phyloP scores from a whole-genome alignment of 306 rosid genomes.

The Trifolium fragiferum region DNA sequence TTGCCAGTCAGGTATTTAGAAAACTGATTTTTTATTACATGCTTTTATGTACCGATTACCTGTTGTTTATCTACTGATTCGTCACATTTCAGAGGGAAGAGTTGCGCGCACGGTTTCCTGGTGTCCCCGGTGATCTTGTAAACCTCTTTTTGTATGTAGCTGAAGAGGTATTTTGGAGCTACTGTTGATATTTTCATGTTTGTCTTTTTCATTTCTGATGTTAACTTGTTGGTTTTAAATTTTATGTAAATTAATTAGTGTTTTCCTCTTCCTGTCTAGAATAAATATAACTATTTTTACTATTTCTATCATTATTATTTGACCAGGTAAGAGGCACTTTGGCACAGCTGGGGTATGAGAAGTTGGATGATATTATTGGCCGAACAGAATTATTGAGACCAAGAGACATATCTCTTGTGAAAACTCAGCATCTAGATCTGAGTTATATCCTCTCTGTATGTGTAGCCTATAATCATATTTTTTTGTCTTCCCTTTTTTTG shows the following conservation, averaged over 20 bases:
- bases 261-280: conserved; percentile 38
- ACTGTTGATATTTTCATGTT: conserved; percentile 39
- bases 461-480: conserved; percentile 38
- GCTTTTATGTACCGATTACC: conserved; percentile 25
- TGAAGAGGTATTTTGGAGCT: conserved; percentile 75
- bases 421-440: conserved; percentile 94
- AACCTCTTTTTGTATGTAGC: conserved; percentile 94
- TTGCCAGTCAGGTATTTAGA: conserved; percentile 88
- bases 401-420: conserved; percentile 87
- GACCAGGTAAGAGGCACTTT: conserved; percentile 90
- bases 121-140: conserved; percentile 99
- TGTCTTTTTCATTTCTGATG: conserved; percentile 37
- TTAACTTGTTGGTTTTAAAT: conserved; percentile 20
- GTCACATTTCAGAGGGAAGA: conserved; percentile 83
- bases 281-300: conserved; percentile 20
- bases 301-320: conserved; percentile 19
- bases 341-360: conserved; percentile 96
- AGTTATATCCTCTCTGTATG: conserved; percentile 78
- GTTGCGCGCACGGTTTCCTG: conserved; percentile 98
- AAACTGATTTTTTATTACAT: conserved; percentile 28
- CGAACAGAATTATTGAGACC: conserved; percentile 75
- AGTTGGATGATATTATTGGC: conserved; percentile 92
- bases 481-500: neutral
- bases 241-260: conserved; percentile 17
- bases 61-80: conserved; percentile 38